These are phyloP conservation scores for Ulmus americana DNA, from an alignment of 331 rosid genomes.

Conservation along the genomic window DNA sequence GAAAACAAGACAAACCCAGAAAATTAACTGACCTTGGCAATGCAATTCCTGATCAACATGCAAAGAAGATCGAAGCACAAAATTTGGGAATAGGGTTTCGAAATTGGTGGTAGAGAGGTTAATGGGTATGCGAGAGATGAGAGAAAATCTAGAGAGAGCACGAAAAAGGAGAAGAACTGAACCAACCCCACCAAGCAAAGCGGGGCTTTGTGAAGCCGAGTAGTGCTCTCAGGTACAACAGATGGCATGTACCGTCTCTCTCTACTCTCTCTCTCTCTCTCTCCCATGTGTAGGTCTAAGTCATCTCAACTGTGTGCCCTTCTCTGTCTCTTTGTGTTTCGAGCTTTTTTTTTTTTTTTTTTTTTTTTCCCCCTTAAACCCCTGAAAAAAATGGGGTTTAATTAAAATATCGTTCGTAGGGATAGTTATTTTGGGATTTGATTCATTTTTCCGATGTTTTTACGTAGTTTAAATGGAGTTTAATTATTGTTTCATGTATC, in stretches of 20 bases:
- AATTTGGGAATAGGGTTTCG: constrained; percentile 37
- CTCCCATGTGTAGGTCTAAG: no score
- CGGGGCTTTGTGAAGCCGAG: constrained; percentile 29
- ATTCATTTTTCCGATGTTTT: no score
- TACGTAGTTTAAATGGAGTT: no score
- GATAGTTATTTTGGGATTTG: no score
- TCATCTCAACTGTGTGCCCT: neutral
- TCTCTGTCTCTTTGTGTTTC: constrained; percentile 6
- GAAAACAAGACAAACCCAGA: constrained; percentile 17
- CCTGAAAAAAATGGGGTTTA: constrained; percentile 2
- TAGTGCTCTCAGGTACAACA: constrained; percentile 31
- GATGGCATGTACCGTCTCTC: constrained; percentile 23
- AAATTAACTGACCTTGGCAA: constrained; percentile 24
- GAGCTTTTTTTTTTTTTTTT: neutral
- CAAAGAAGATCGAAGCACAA: constrained; percentile 7
- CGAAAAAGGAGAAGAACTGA: constrained; percentile 1
- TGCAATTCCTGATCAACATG: constrained; percentile 25
- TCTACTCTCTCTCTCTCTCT: constrained; percentile 4
- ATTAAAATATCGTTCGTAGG: no score
- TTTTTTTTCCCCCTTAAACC: neutral
- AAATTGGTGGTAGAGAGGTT: constrained; percentile 12
- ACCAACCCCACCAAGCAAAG: constrained; percentile 7
- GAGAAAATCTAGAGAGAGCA: neutral
- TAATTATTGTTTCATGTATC: no score
- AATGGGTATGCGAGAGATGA: constrained; percentile 3